Conservation (phyloP, 139 green algal genomes). For the Tetradesmus obliquus region DNA sequence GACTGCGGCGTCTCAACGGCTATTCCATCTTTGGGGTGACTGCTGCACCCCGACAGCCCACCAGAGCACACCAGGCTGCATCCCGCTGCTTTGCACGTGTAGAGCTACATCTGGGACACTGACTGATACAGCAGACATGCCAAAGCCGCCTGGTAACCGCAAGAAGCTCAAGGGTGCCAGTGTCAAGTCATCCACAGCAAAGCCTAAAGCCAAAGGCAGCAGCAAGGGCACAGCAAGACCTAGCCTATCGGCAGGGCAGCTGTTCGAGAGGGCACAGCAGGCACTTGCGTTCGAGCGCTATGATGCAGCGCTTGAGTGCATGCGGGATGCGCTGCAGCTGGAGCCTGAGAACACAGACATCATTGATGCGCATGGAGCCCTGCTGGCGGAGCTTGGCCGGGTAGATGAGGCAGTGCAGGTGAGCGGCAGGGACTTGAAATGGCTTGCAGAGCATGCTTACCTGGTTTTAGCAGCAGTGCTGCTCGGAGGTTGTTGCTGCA, state of each 20-base stretch:
- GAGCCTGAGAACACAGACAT: conserved; percentile 73
- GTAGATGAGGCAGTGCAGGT: conserved; percentile 68
- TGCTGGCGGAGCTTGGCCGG: conserved; percentile 75
- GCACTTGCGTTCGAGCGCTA: conserved; percentile 63
- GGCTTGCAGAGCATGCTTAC: background rate
- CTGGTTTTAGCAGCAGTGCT: background rate
- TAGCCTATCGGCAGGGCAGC: conserved; percentile 44
- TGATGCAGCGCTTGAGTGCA: conserved; percentile 54
- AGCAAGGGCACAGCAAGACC: background rate
- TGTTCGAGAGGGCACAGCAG: conserved; percentile 60
- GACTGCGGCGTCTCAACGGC: background rate
- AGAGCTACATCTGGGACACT: background rate
- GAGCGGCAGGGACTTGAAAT: background rate
- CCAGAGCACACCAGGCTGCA: background rate
- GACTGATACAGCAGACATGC: background rate
- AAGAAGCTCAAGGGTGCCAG: conserved; percentile 19
- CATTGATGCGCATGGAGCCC: conserved; percentile 70
- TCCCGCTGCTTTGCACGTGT: background rate
- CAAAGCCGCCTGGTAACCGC: background rate
- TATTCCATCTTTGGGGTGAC: background rate
- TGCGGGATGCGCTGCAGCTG: conserved; percentile 48
- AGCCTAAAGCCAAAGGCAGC: background rate
- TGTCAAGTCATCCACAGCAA: background rate
- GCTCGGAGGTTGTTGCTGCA: background rate
- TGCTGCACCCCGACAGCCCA: background rate